A percentile compares a stretch with the other conserved stretches of the same genome.
Conservation (phyloP, 768 basidiomycete genomes). For the Scleroderma citrinum region DNA sequence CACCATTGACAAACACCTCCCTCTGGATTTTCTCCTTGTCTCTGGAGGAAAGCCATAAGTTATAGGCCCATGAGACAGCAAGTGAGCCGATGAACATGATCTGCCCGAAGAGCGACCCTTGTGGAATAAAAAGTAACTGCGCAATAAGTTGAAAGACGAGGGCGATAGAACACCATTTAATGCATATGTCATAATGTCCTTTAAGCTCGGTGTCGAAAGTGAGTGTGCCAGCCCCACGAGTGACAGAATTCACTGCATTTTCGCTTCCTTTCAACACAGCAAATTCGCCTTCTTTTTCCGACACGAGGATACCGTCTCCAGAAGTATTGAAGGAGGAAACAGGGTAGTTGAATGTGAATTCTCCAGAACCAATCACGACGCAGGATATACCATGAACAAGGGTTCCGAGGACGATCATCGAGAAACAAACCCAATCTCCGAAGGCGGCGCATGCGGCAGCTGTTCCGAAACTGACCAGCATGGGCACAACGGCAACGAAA, state of each 20-base stretch:
- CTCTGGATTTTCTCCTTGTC: constrained; percentile 20
- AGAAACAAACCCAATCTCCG: constrained; percentile 26
- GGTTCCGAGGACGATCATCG: constrained; percentile 27
- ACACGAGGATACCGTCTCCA: constrained; percentile 25
- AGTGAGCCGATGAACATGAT: constrained; percentile 30
- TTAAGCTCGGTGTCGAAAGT: constrained; percentile 2
- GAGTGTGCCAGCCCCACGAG: constrained; percentile 21
- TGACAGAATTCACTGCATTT: constrained; percentile 22
- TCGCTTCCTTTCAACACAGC: constrained; percentile 27
- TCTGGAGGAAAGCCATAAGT: constrained; percentile 24
- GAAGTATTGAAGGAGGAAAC: constrained; percentile 11
- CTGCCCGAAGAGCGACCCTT: constrained; percentile 29
- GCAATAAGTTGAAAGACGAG: constrained; percentile 24
- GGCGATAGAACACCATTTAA: constrained; percentile 22
- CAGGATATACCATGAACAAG: constrained; percentile 24
- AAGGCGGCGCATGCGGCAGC: constrained; percentile 19
- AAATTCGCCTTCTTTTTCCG: constrained; percentile 13
- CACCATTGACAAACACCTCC: constrained; percentile 21
- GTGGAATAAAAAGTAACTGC: constrained; percentile 30
- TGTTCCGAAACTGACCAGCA: constrained; percentile 16
- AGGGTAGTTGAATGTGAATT: constrained; percentile 12
- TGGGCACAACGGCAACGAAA: constrained; percentile 19
- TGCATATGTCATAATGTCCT: constrained; percentile 2
- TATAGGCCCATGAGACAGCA: constrained; percentile 29
- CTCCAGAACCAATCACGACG: constrained; percentile 20